Percentiles rank a stretch among this genome's conserved stretches.
These are phyloP conservation scores for Polygonum maritimum DNA, from an alignment of 148 eudicot genomes.

Conservation along the genomic window DNA sequence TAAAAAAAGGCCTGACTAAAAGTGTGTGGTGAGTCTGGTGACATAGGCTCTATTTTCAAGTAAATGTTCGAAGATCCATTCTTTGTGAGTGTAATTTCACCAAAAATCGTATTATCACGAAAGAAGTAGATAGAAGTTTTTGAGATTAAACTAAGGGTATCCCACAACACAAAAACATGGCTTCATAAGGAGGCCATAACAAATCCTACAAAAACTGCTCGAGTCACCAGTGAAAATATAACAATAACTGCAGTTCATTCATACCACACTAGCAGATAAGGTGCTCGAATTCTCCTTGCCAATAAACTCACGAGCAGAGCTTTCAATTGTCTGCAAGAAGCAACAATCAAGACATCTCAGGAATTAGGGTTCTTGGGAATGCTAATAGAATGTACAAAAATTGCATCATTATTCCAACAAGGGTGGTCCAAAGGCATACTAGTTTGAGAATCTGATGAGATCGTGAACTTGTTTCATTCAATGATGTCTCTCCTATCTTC, in stretches of 20 bases:
- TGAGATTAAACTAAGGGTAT: neutral
- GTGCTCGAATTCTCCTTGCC: conserved; percentile 83
- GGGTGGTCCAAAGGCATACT: conserved; percentile 26
- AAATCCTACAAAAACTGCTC: neutral
- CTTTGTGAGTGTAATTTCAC: neutral
- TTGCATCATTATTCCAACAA: neutral
- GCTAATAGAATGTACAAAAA: conserved; percentile 1
- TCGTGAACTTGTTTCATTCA: conserved; percentile 86
- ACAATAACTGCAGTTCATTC: neutral
- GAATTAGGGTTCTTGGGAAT: neutral
- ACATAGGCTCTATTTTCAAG: neutral
- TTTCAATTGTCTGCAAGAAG: conserved; percentile 72
- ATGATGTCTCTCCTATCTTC: conserved; percentile 72
- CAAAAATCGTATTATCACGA: neutral
- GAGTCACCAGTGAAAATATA: neutral
- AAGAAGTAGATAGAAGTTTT: neutral
- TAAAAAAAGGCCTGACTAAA: neutral
- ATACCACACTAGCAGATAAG: conserved; percentile 94
- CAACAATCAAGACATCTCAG: neutral
- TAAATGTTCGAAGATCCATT: neutral
- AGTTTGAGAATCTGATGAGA: conserved; percentile 89
- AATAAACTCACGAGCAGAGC: conserved; percentile 86
- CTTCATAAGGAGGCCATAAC: neutral
- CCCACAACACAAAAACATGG: neutral
- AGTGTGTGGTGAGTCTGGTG: too few relatives aligned